Base-by-base conservation (phyloP, 139 green algal species). In the Dunaliella primolecta region DNA sequence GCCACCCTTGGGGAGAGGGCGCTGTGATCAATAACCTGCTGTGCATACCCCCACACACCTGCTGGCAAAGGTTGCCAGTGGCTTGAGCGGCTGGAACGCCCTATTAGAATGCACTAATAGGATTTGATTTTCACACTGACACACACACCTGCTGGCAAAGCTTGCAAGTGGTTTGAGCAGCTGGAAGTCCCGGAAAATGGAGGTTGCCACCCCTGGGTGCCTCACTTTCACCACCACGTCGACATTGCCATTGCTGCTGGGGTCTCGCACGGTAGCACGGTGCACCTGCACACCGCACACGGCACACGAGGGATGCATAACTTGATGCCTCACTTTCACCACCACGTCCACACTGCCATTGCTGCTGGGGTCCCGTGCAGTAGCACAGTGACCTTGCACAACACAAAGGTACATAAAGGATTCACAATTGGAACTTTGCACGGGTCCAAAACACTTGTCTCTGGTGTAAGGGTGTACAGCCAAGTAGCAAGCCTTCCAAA, bases 281-380 rank as follows among this genome's bases (percentile, higher is more conserved):
- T 98, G 92, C 25, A 98, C 93, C 91, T 95, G 89, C 29, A 33
- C 33, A 56, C 15, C 25, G 7, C 36, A 2, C 75, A 95, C 92
- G n/a, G n/a, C n/a, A n/a, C n/a, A n/a, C n/a, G n/a, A n/a, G n/a
- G n/a, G n/a, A n/a, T n/a, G n/a, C n/a, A n/a, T n/a, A n/a, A n/a
- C 87, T 1, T 96, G 97, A 84, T 99, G 97, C 2, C 95, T 86
- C 84, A 98, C 95, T 87, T 98, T 98, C 23, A 98, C 94, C 64
- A 89, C 93, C 57, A 93, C 93, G 71, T 83, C 35, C 77, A 84
- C 32, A 64, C 89, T 0, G 78, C 85, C 71, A 21, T 24, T 37
- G 80, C 84, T 81, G 71, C 64, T 81, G 55, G 36, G n/a, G 35
- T 76, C 30, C 20, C 86, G 79, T 81, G 97, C 83, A 57, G 81